Base-by-base conservation (phyloP, 768 basidiomycete species). In the Collybia nuda region DNA sequence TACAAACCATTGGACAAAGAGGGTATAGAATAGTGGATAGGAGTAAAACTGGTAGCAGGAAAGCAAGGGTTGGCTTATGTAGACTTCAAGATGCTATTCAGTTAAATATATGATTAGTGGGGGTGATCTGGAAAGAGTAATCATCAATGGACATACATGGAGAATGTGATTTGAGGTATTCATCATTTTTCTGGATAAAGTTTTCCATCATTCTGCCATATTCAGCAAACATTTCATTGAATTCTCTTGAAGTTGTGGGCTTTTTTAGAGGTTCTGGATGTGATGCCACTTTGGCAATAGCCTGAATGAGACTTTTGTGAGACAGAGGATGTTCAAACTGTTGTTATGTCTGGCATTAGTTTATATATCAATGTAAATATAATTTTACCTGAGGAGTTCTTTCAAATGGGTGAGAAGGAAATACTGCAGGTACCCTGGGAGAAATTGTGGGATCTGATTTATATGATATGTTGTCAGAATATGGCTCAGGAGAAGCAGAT, bases 401-500 rank as follows among this genome's bases (percentile, higher is more conserved):
- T 2, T 42, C 28, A 48, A 26, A 32, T 12, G 51, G 49, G 2
- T 17, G 26, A 19, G 47, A 47, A 22, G 35, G 5, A 18, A 15
- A 29, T 19, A 11, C 36, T 21, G 53, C 39, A 36, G 59, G 55
- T 2, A 63, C 51, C 12, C 48, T 38, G 6, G 62, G 62, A 24
- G 60, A 62, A 22, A 50, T 35, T 3, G 40, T 26, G 3, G 58
- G 58, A 42, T 63, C 62, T 3, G 39, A 14, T 47, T 63, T 63
- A 41, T 46, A 40, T 46, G 40, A 50, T 17, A 45, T 48, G 22
- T 40, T 47, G 44, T 47, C 49, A 26, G 44, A 42, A 3, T 39
- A n/a, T 28, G 62, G 62, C 43, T 62, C 62, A 2, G 62, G 60
- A 8, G 57, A 61, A 12, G 58, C 57, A 17, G 62, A 63, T 19